These are phyloP conservation scores for Truncatella angustata DNA, from an alignment of 2,329 filamentous ascomycete species.

Conservation along the genomic window DNA sequence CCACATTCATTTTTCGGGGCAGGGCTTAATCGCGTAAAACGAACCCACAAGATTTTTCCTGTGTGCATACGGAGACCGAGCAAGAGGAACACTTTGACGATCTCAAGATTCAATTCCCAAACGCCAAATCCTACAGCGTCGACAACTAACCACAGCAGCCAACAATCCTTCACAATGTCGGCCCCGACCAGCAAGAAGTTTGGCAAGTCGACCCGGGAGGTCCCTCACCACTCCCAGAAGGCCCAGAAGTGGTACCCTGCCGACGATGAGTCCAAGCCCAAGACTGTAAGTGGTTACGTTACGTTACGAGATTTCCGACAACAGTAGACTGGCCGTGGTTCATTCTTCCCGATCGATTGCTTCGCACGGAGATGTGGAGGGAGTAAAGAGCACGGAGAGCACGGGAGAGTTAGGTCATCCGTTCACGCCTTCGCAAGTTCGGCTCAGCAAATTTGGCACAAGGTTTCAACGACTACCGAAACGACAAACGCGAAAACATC, in stretches of 20 bases:
- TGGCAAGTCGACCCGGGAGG: constrained; percentile 91
- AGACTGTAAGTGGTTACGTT: constrained; percentile 94
- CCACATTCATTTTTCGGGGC: constrained; percentile 6
- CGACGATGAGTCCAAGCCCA: constrained; percentile 82
- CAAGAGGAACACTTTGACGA: constrained; percentile 5
- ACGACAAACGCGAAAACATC: neutral
- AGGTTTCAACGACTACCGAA: neutral
- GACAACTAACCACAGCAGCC: constrained; percentile 11
- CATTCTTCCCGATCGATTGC: neutral
- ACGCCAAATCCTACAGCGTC: neutral
- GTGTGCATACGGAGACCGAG: neutral
- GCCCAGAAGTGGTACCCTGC: constrained; percentile 99
- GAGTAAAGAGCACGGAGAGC: neutral
- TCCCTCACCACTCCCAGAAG: constrained; percentile 85
- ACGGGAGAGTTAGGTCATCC: neutral
- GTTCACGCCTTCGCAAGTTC: too few species aligned
- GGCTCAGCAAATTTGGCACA: neutral
- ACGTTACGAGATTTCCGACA: too few species aligned
- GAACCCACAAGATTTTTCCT: constrained; percentile 10
- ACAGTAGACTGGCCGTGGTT: neutral
- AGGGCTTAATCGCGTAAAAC: constrained; percentile 6
- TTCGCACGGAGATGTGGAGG: neutral
- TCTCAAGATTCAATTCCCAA: constrained; percentile 5
- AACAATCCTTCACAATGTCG: constrained; percentile 68
- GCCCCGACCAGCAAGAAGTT: constrained; percentile 84